A percentile compares a stretch with the other conserved stretches of the same genome.
Evolutionary conservation across 225 moss, liverwort and hornwort species (phyloP).

Genomic region (Rhytidiadelphus loreus): DNA sequence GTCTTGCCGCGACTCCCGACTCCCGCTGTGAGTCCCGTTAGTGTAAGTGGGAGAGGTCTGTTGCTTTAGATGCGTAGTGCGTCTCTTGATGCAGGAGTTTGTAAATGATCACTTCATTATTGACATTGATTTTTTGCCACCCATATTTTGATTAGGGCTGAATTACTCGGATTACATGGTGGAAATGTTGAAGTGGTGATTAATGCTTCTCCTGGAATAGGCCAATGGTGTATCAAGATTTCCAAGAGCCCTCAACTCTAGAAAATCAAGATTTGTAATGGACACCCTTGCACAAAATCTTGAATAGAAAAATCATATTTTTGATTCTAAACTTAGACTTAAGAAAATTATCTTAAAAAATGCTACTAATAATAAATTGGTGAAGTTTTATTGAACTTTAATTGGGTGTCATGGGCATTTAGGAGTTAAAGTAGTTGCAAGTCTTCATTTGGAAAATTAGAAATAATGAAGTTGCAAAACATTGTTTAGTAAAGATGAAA

Average conservation of each 20-base stretch:
- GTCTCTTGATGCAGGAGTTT: background rate
- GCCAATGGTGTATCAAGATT: too few species aligned
- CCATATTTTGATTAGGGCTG: background rate
- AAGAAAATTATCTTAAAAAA: too few species aligned
- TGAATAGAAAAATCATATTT: too few species aligned
- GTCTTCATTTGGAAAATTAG: too few species aligned
- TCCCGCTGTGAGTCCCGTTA: background rate
- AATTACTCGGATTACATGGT: background rate
- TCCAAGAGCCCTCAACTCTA: too few species aligned
- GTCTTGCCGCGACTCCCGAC: background rate
- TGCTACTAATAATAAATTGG: too few species aligned
- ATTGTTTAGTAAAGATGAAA: background rate
- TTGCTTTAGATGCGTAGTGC: background rate
- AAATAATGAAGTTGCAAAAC: background rate
- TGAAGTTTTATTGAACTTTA: too few species aligned
- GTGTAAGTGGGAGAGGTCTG: constrained; percentile 11
- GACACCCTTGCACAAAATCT: too few species aligned
- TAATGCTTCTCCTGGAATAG: background rate
- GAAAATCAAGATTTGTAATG: too few species aligned
- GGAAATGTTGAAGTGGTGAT: background rate
- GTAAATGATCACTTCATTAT: constrained; percentile 17
- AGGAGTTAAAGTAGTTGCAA: background rate
- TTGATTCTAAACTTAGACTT: too few species aligned
- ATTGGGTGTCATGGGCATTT: too few species aligned
- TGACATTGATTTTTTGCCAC: constrained; percentile 2